Conservation (phyloP, 2,329 filamentous ascomycete species). For the Berkeleyomyces rouxiae region DNA sequence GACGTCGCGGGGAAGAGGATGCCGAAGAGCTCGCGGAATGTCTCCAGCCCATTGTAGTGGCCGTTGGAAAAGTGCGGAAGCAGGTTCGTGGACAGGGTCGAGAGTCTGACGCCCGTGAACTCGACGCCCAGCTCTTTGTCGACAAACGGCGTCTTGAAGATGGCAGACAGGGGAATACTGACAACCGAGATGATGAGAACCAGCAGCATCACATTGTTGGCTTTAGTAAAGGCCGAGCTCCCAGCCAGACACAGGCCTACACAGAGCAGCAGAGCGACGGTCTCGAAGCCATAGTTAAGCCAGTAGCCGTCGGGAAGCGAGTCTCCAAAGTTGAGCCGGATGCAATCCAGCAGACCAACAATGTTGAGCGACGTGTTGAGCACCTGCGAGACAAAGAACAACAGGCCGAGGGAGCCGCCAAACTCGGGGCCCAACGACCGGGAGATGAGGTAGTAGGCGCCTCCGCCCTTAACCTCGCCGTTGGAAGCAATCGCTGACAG, state of each 20-base stretch:
- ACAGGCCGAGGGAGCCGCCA: constrained; percentile 70
- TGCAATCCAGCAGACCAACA: constrained; percentile 69
- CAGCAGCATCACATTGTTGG: constrained; percentile 58
- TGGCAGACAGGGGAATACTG: constrained; percentile 66
- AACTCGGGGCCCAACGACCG: constrained; percentile 76
- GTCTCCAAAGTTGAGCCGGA: constrained; percentile 56
- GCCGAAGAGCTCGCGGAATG: constrained; percentile 68
- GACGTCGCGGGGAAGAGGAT: constrained; percentile 59
- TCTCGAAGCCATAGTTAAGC: constrained; percentile 62
- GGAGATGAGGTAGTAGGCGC: constrained; percentile 79
- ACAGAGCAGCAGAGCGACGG: constrained; percentile 52
- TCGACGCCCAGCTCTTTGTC: constrained; percentile 45
- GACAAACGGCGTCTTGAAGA: constrained; percentile 51
- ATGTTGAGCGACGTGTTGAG: constrained; percentile 79
- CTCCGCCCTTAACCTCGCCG: constrained; percentile 72
- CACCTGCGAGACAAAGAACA: constrained; percentile 82
- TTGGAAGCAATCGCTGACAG: constrained; percentile 82
- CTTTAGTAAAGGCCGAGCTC: constrained; percentile 62
- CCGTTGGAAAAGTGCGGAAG: constrained; percentile 50
- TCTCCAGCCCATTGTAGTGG: constrained; percentile 45
- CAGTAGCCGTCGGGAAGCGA: constrained; percentile 56
- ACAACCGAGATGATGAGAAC: constrained; percentile 57
- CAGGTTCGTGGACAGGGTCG: constrained; percentile 59
- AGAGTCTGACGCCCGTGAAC: constrained; percentile 60
- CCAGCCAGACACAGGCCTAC: constrained; percentile 64